Evolutionary conservation across 1,284 basidiomycete genomes (phyloP).

Genomic region (Spongispora temasekensis): DNA sequence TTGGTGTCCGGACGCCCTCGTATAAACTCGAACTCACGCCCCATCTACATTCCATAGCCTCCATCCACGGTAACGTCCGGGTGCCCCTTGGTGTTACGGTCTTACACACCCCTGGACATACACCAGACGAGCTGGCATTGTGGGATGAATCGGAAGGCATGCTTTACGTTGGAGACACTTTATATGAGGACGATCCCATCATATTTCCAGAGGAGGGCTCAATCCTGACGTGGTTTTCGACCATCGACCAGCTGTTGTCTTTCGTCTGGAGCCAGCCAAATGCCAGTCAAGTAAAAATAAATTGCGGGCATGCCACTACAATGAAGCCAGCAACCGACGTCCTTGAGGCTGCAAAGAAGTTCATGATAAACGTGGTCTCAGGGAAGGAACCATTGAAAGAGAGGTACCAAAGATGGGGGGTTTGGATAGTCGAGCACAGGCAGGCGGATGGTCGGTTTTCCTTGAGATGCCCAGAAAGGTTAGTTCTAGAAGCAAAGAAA

Average conservation of each 20-base stretch:
- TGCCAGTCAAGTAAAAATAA: constrained; percentile 40
- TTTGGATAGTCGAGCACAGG: constrained; percentile 44
- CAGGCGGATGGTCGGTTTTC: constrained; percentile 46
- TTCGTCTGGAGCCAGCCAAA: constrained; percentile 38
- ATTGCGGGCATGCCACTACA: constrained; percentile 50
- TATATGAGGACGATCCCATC: constrained; percentile 55
- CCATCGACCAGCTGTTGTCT: constrained; percentile 42
- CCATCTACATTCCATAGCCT: constrained; percentile 37
- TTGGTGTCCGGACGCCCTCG: constrained; percentile 43
- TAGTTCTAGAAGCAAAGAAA: constrained; percentile 43
- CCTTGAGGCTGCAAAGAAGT: constrained; percentile 40
- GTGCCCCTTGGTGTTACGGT: constrained; percentile 41
- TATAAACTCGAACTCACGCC: constrained; percentile 47
- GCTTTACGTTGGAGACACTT: constrained; percentile 56
- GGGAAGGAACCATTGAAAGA: constrained; percentile 42
- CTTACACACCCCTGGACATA: constrained; percentile 58
- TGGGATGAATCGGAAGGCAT: constrained; percentile 50
- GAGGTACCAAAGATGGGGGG: constrained; percentile 39
- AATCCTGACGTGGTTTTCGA: constrained; percentile 48
- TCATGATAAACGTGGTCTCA: constrained; percentile 48
- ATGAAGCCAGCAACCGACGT: constrained; percentile 47
- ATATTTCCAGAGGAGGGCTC: constrained; percentile 55
- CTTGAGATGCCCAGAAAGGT: constrained; percentile 49
- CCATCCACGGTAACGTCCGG: constrained; percentile 11
- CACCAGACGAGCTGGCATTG: constrained; percentile 54